These are phyloP conservation scores for Kwoniella heveanensis DNA, from an alignment of 768 basidiomycete genomes.

Conservation along the genomic window DNA sequence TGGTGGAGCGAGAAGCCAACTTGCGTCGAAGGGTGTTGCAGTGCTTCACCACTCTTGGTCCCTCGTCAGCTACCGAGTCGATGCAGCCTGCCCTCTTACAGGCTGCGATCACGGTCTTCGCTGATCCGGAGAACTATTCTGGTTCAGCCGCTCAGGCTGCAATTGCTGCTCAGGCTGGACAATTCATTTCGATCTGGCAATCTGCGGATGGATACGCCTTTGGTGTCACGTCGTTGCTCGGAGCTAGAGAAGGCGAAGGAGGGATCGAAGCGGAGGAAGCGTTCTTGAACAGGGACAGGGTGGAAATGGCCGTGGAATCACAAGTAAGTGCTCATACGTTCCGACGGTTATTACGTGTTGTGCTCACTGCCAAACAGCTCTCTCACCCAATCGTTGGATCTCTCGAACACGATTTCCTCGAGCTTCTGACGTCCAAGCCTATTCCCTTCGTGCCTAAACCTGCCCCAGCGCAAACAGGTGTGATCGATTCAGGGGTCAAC, in stretches of 20 bases:
- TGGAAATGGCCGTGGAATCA: slow-evolving; percentile 76
- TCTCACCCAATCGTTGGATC: slow-evolving; percentile 78
- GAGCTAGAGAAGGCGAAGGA: slow-evolving; percentile 39
- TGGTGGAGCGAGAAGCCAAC: slow-evolving; percentile 78
- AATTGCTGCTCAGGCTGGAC: slow-evolving; percentile 72
- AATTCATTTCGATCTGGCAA: slow-evolving; percentile 83
- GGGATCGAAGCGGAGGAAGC: slow-evolving; percentile 57
- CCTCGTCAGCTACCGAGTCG: slow-evolving; percentile 74
- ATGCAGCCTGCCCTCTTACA: slow-evolving; percentile 80
- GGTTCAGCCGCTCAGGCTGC: slow-evolving; percentile 82
- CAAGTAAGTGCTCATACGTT: slow-evolving; percentile 73
- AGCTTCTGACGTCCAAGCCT: slow-evolving; percentile 61
- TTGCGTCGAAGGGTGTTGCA: slow-evolving; percentile 83
- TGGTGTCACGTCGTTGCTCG: slow-evolving; percentile 71
- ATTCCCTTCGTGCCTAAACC: slow-evolving; percentile 60
- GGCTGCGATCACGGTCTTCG: slow-evolving; percentile 76
- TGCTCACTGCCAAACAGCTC: slow-evolving; percentile 63
- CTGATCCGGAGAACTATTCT: slow-evolving; percentile 74
- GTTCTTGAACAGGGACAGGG: slow-evolving; percentile 71
- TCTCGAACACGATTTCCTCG: slow-evolving; percentile 79
- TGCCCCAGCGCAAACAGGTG: slow-evolving; percentile 74
- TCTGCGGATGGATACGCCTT: slow-evolving; percentile 86
- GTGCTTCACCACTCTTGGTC: slow-evolving; percentile 81
- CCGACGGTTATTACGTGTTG: too few relatives aligned
- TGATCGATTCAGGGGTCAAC: slow-evolving; percentile 85